A percentile compares a stretch with the other conserved stretches of the same genome.
Evolutionary conservation across 2,329 filamentous ascomycete genomes (phyloP).

Genomic region (Cladosporium cucumerinum): DNA sequence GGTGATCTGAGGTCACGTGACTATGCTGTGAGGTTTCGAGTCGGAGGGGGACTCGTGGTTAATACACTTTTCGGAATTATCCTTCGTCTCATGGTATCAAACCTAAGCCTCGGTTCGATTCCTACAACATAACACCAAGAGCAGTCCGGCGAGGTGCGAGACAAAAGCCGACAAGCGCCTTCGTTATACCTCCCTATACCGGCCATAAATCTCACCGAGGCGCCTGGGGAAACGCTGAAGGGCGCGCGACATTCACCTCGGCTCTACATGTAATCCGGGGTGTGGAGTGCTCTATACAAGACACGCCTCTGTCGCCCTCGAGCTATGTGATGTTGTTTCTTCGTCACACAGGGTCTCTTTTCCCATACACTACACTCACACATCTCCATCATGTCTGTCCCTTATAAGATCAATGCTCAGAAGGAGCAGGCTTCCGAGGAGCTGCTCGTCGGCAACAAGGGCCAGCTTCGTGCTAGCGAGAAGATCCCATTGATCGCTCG

Average conservation of each 20-base stretch:
- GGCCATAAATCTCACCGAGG: background rate
- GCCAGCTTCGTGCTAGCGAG: conserved; percentile 48
- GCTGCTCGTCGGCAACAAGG: conserved; percentile 27
- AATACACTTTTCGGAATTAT: background rate
- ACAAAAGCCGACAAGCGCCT: background rate
- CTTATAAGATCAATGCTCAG: conserved; percentile 33
- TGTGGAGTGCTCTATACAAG: conserved; percentile 12
- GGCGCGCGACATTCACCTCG: conserved; percentile 4
- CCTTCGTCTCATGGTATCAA: background rate
- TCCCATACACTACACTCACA: background rate
- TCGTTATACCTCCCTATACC: background rate
- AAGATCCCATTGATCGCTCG: conserved; percentile 57
- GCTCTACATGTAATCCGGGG: conserved; percentile 16
- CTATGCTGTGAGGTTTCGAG: background rate
- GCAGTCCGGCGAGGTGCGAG: conserved; percentile 12
- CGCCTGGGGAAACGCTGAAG: background rate
- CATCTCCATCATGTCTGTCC: conserved; percentile 33
- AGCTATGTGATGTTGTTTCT: background rate
- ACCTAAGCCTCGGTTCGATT: background rate
- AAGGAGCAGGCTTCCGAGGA: conserved; percentile 33
- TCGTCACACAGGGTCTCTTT: conserved; percentile 9
- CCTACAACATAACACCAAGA: background rate
- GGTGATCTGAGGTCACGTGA: conserved; percentile 3
- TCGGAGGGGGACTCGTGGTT: background rate
- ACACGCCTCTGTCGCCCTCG: background rate